Conservation (phyloP, 2,329 filamentous ascomycete genomes). For the Uncinocarpus reesii region DNA sequence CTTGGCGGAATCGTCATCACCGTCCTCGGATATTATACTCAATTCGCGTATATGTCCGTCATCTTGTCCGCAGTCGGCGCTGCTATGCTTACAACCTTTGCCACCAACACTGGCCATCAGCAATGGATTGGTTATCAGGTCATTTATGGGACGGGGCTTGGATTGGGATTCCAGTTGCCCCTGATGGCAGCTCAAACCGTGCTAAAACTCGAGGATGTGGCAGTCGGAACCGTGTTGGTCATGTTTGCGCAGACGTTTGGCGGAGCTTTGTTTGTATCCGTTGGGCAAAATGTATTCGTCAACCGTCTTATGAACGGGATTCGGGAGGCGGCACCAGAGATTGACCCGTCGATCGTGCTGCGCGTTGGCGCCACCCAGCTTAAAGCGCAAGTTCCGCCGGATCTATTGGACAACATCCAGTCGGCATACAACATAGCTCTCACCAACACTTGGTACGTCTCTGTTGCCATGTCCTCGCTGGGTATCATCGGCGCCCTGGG, state of each 20-base stretch:
- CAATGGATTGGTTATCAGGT: slow-evolving; percentile 25
- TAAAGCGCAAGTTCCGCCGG: slow-evolving; percentile 40
- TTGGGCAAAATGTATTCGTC: slow-evolving; percentile 20
- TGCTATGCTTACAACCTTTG: slow-evolving; percentile 25
- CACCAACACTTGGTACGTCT: slow-evolving; percentile 50
- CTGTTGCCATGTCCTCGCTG: slow-evolving; percentile 44
- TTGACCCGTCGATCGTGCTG: slow-evolving; percentile 36
- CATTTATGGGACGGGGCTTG: slow-evolving; percentile 21
- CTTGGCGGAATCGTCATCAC: slow-evolving; percentile 12
- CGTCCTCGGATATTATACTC: slow-evolving; percentile 20
- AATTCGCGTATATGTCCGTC: slow-evolving; percentile 19
- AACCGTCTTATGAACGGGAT: slow-evolving; percentile 16
- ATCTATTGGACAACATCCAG: slow-evolving; percentile 46
- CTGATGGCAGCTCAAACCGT: slow-evolving; percentile 21
- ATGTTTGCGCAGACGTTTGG: slow-evolving; percentile 21
- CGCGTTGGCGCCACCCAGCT: slow-evolving; percentile 50
- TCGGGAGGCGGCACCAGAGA: slow-evolving; percentile 25
- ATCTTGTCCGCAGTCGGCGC: slow-evolving; percentile 22
- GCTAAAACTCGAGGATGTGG: slow-evolving; percentile 17
- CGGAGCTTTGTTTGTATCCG: slow-evolving; percentile 20
- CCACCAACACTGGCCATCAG: slow-evolving; percentile 17
- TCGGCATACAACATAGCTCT: slow-evolving; percentile 55
- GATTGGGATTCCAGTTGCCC: slow-evolving; percentile 20
- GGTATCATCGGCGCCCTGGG: slow-evolving; percentile 45
- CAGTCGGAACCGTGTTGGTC: slow-evolving; percentile 20